phyloP scores from a whole-genome alignment of 768 basidiomycete genomes.

The Mycena vitilis region DNA sequence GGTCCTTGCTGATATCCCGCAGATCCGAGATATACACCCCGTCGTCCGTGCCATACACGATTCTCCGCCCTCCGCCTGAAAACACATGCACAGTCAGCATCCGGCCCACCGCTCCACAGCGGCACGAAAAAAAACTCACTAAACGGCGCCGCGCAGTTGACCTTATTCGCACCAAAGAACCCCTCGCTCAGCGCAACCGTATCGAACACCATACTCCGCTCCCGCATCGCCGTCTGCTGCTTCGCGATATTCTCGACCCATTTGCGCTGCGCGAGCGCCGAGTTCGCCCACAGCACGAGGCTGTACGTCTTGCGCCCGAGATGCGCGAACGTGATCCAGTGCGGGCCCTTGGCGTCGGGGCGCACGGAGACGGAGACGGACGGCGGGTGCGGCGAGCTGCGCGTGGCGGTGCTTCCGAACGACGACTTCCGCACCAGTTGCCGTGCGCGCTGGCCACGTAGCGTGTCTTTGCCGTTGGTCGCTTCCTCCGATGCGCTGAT shows the following conservation, averaged over 20 bases:
- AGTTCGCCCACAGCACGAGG: constrained; percentile 91
- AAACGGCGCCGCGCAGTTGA: constrained; percentile 90
- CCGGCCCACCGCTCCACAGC: constrained; percentile 10
- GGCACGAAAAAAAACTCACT: constrained; percentile 65
- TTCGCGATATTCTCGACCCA: constrained; percentile 94
- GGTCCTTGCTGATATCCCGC: constrained; percentile 79
- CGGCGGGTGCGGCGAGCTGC: constrained; percentile 43
- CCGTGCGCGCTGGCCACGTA: constrained; percentile 49
- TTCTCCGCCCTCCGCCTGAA: constrained; percentile 81
- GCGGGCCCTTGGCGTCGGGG: constrained; percentile 82
- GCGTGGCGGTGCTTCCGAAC: constrained; percentile 31
- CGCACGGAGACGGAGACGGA: constrained; percentile 63
- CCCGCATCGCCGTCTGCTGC: constrained; percentile 88
- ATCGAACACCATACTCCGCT: constrained; percentile 89
- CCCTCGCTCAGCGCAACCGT: constrained; percentile 86
- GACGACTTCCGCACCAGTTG: constrained; percentile 45
- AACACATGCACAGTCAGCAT: neutral
- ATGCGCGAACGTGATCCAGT: constrained; percentile 93
- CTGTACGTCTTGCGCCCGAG: constrained; percentile 94
- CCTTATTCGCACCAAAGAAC: constrained; percentile 88
- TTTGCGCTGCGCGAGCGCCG: constrained; percentile 86
- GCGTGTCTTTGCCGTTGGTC: constrained; percentile 47
- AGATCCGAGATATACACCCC: constrained; percentile 96
- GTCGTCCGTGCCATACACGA: constrained; percentile 98
- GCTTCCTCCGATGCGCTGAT: constrained; percentile 83